These are phyloP conservation scores for Crassisporium funariophilum DNA, from an alignment of 768 basidiomycete species.

Conservation along the genomic window DNA sequence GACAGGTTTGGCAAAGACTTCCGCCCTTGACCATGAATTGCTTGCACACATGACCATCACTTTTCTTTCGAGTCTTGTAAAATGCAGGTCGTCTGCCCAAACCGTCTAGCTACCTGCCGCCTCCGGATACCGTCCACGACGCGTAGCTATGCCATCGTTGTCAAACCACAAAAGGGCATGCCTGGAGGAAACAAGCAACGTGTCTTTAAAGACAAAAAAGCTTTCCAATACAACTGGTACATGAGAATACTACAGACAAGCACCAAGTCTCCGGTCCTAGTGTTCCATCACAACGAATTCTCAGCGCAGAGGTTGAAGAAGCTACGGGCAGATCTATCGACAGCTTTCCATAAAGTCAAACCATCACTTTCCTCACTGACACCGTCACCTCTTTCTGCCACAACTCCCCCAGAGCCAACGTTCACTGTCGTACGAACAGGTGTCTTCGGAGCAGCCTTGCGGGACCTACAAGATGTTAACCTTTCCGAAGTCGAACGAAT, in stretches of 20 bases:
- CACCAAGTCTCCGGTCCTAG: constrained; percentile 62
- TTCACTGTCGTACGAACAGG: constrained; percentile 76
- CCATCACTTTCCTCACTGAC: constrained; percentile 38
- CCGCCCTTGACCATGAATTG: constrained; percentile 1
- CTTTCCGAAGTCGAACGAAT: constrained; percentile 49
- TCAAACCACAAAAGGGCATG: constrained; percentile 51
- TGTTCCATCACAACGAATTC: constrained; percentile 81
- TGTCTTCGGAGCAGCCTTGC: constrained; percentile 77
- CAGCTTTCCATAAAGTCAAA: constrained; percentile 50
- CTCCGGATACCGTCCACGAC: not conserved
- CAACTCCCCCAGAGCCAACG: constrained; percentile 41
- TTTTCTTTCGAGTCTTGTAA: constrained; percentile 16
- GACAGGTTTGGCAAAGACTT: constrained; percentile 16
- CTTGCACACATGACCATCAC: constrained; percentile 5
- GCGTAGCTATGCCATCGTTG: constrained; percentile 59
- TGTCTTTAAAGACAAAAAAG: constrained; percentile 77
- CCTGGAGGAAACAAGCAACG: constrained; percentile 61
- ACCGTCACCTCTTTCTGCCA: constrained; percentile 28
- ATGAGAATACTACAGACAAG: constrained; percentile 64
- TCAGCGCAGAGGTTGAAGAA: constrained; percentile 64
- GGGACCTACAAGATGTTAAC: constrained; percentile 58
- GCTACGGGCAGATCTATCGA: constrained; percentile 67
- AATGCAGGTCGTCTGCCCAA: constrained; percentile 5
- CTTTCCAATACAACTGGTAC: constrained; percentile 81
- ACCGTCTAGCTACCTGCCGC: not conserved